Percentiles rank a stretch among this genome's conserved stretches.
Conservation (phyloP, 148 eudicot genomes). For the Rhododendron mucronatum region DNA sequence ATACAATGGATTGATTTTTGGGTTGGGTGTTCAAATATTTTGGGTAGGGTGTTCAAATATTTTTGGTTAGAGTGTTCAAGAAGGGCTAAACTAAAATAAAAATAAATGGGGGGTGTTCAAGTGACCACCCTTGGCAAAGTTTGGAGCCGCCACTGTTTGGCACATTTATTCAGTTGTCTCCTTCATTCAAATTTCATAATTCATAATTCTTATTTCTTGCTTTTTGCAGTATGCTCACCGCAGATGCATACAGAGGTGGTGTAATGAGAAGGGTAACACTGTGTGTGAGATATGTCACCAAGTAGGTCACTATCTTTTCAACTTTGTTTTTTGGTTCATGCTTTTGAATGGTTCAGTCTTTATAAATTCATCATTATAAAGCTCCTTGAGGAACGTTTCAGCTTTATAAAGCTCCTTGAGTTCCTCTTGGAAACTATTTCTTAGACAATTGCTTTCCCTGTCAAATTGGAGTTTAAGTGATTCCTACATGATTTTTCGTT, state of each 20-base stretch:
- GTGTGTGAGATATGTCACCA: conserved; percentile 82
- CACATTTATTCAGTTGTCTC: not conserved
- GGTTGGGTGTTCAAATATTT: too few relatives aligned
- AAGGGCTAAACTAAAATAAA: too few relatives aligned
- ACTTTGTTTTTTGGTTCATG: not conserved
- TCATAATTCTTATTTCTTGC: not conserved
- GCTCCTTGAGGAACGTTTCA: not conserved
- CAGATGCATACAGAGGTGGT: conserved; percentile 84
- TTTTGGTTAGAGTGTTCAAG: too few relatives aligned
- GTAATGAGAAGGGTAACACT: conserved; percentile 82
- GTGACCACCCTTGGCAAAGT: too few relatives aligned
- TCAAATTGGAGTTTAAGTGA: not conserved
- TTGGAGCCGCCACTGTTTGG: not conserved
- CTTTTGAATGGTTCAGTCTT: not conserved
- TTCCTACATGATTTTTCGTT: not conserved
- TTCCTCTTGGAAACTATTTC: not conserved
- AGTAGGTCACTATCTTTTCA: conserved; percentile 28
- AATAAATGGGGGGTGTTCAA: too few relatives aligned
- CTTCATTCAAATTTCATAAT: not conserved
- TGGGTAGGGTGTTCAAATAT: too few relatives aligned
- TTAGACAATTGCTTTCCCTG: not conserved
- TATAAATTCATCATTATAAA: not conserved
- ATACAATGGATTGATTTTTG: too few relatives aligned
- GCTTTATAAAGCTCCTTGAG: not conserved
- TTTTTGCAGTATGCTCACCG: conserved; percentile 84